A percentile compares a stretch with the other conserved stretches of the same genome.
Evolutionary conservation across 495 filamentous ascomycete species (phyloP).

Genomic region (Hypoxylon fuscum): DNA sequence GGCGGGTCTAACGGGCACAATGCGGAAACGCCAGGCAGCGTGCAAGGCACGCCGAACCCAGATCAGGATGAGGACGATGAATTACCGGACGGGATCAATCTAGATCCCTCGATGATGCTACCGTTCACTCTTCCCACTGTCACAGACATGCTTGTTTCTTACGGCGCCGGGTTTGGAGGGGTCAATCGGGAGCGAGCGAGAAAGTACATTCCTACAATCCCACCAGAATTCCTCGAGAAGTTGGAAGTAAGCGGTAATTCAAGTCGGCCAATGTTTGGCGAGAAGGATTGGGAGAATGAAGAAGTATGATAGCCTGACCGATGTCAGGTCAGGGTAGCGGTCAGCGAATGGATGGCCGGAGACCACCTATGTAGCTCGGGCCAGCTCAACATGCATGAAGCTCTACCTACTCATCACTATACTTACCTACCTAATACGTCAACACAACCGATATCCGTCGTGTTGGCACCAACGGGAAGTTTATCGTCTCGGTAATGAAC

Average conservation of each 20-base stretch:
- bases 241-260: constrained; percentile 69
- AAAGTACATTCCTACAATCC: constrained; percentile 96
- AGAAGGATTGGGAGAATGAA: constrained; percentile 62
- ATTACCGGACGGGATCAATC: constrained; percentile 72
- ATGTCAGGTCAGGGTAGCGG: constrained; percentile 15
- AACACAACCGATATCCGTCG: constrained; percentile 32
- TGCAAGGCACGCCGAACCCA: constrained; percentile 43
- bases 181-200: constrained; percentile 89
- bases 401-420: constrained; percentile 37
- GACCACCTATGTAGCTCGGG: constrained; percentile 18
- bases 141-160: constrained; percentile 95
- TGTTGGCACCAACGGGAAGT: constrained; percentile 36
- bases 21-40: constrained; percentile 34
- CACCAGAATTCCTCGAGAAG: constrained; percentile 90
- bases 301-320: constrained; percentile 47
- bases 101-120: constrained; percentile 91
- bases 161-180: constrained; percentile 93
- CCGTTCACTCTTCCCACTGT: constrained; percentile 94
- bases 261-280: constrained; percentile 52
- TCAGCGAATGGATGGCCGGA: constrained; percentile 22
- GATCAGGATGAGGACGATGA: constrained; percentile 65
- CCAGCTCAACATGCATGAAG: constrained; percentile 39
- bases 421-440: constrained; percentile 35
- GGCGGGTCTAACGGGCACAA: constrained; percentile 47
- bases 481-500: constrained; percentile 31